Evolutionary conservation across 768 basidiomycete species (phyloP).

Genomic region (Termitomyces sp.): DNA sequence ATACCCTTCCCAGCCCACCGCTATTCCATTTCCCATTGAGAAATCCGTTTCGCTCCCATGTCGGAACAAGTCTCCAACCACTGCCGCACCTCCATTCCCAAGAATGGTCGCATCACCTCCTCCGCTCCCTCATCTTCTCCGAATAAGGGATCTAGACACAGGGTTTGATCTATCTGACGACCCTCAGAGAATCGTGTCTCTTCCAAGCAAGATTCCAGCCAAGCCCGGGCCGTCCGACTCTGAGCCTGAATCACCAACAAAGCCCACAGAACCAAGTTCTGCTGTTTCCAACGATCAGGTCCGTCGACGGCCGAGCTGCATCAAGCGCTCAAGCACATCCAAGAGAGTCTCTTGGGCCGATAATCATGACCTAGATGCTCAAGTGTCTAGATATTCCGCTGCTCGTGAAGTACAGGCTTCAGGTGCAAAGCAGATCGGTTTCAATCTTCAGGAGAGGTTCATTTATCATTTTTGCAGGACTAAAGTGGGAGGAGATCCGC

Average conservation of each 20-base stretch:
- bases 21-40: background rate
- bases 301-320: constrained; percentile 58
- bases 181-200: constrained; percentile 19
- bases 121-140: constrained; percentile 40
- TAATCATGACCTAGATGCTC: constrained; percentile 56
- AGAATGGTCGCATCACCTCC: constrained; percentile 34
- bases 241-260: background rate
- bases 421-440: constrained; percentile 19
- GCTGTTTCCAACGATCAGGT: constrained; percentile 26
- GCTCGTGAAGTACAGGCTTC: constrained; percentile 39
- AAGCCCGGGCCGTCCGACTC: background rate
- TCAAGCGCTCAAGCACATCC: constrained; percentile 54
- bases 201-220: constrained; percentile 2
- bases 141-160: constrained; percentile 22
- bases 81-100: constrained; percentile 1
- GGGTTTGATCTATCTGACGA: constrained; percentile 23
- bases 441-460: background rate
- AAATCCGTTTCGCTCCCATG: constrained; percentile 13
- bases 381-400: constrained; percentile 48
- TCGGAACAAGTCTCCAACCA: constrained; percentile 3
- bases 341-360: constrained; percentile 81
- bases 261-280: constrained; percentile 1
- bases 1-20: constrained; percentile 10
- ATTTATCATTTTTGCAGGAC: constrained; percentile 34
- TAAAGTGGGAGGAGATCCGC: constrained; percentile 60